Base-by-base conservation (phyloP, 2,329 filamentous ascomycete genomes). In the Xylariaceae sp. region DNA sequence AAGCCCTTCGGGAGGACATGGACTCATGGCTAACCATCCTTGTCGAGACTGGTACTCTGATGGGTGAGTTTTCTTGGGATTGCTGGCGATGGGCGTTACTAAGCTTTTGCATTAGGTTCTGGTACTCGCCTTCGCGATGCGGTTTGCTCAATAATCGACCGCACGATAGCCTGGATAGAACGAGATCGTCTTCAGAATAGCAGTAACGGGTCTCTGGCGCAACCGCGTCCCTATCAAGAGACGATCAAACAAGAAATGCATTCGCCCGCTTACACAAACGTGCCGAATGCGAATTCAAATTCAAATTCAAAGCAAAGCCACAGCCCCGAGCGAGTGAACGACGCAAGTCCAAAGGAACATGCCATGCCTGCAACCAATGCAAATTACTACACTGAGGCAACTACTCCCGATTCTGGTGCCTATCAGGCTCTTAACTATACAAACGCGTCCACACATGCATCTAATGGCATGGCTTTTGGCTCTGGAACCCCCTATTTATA, bases 1-100 rank as follows among this genome's bases (percentile, higher is more conserved):
- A 76, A 15, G 70, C 70, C n/a, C 72, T 92, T 47, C 79, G 79
- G 57, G 70, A 74, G 8, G 86, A 91, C 49, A 90, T 90, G 85
- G 76, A 80, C 30, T 70, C 76, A 19, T 92, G 88, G 84, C 72
- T 89, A 45, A 75, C 77, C 32, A 80, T 92, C 40, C 78, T 92
- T 59, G 78, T 78, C 26, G 85, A 89, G 53, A 83, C 85, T 45
- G 82, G 85, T 18, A 72, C 74, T 37, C 71, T 89, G n/a, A 71
- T 89, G 40, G 86, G 87, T 88, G 74, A 69, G 78, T 74, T 43
- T 5, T 21, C 18, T 55, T 30, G 4, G 5, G 15, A 22, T 30
- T 5, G 16, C 22, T 7, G 12, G 37, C 4, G 16, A 21, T 15
- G 37, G 15, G 34, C 18, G 15, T 43, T n/a, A 37, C 57, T 66